phyloP scores from a whole-genome alignment of 495 filamentous ascomycete genomes.

The Xylaria scruposa region DNA sequence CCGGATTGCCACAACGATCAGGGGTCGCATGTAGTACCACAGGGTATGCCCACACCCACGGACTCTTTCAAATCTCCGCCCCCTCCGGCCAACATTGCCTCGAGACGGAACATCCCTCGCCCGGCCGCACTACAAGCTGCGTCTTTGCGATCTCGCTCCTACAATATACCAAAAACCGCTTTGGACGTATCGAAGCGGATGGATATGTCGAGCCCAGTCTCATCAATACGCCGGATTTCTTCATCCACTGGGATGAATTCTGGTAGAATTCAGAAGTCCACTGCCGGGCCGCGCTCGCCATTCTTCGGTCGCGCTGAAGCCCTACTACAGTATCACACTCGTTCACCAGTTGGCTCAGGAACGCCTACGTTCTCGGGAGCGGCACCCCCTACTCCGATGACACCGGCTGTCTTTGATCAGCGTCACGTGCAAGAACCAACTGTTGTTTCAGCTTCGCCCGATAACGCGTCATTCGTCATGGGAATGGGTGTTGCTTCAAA shows the following conservation, averaged over 20 bases:
- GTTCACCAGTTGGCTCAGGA: conserved; percentile 40
- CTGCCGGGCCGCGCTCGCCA: conserved; percentile 50
- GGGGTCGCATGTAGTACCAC: conserved; percentile 14
- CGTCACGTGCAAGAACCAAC: conserved; percentile 42
- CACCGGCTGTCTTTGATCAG: conserved; percentile 44
- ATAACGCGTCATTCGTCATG: conserved; percentile 43
- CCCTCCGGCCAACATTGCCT: conserved; percentile 55
- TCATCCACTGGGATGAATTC: conserved; percentile 47
- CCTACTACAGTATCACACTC: conserved; percentile 44
- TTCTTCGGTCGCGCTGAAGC: conserved; percentile 50
- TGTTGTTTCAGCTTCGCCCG: conserved; percentile 43
- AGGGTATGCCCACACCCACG: conserved; percentile 38
- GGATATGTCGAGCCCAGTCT: conserved; percentile 47
- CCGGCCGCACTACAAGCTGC: conserved; percentile 48
- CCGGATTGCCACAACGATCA: conserved; percentile 24
- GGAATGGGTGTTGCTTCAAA: conserved; percentile 40
- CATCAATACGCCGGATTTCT: conserved; percentile 52
- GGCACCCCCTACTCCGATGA: conserved; percentile 46
- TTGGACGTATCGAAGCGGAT: conserved; percentile 45
- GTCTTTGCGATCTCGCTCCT: conserved; percentile 44
- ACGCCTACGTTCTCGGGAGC: conserved; percentile 32
- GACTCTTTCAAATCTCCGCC: conserved; percentile 55
- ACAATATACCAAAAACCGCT: conserved; percentile 45
- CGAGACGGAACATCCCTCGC: conserved; percentile 53
- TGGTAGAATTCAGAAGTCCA: conserved; percentile 51